These are phyloP conservation scores for Oryza glaberrima DNA, from an alignment of 176 grass and related monocot species.

Conservation along the genomic window DNA sequence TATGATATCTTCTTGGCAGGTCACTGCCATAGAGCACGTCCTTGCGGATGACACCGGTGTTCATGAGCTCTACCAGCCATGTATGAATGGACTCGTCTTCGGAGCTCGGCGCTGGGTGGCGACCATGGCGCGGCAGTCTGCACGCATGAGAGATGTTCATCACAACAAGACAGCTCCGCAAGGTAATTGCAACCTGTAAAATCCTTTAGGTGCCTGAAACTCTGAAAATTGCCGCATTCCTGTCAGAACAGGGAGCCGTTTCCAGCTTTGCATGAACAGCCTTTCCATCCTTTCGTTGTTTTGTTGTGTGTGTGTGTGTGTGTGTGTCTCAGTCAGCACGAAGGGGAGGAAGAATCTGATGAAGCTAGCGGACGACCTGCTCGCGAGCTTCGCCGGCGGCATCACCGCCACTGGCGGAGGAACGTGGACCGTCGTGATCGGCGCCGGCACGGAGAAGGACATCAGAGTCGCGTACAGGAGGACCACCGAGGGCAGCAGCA, in stretches of 20 bases:
- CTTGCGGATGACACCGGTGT: slow-evolving; percentile 37
- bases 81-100: slow-evolving; percentile 47
- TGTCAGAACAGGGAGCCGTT: neutral
- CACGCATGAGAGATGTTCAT: slow-evolving; percentile 45
- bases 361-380: slow-evolving; percentile 57
- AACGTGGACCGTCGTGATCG: slow-evolving; percentile 45
- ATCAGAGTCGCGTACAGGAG: slow-evolving; percentile 48
- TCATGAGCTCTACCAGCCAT: slow-evolving; percentile 46
- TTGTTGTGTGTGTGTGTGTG: slow-evolving; percentile 12
- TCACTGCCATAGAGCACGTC: slow-evolving; percentile 66
- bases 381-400: slow-evolving; percentile 40
- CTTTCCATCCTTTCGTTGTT: neutral
- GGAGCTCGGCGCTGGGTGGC: slow-evolving; percentile 55
- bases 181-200: slow-evolving; percentile 17
- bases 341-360: slow-evolving; percentile 49
- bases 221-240: neutral
- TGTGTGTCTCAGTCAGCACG: slow-evolving; percentile 28
- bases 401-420: slow-evolving; percentile 22
- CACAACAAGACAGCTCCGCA: neutral
- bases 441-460: slow-evolving; percentile 42
- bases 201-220: neutral
- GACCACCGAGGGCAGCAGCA: neutral
- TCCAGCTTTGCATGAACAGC: neutral
- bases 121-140: slow-evolving; percentile 54
- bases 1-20: slow-evolving; percentile 31